Evolutionary conservation across 257 asterid genomes (phyloP).

Genomic region (Fraxinus anomala): DNA sequence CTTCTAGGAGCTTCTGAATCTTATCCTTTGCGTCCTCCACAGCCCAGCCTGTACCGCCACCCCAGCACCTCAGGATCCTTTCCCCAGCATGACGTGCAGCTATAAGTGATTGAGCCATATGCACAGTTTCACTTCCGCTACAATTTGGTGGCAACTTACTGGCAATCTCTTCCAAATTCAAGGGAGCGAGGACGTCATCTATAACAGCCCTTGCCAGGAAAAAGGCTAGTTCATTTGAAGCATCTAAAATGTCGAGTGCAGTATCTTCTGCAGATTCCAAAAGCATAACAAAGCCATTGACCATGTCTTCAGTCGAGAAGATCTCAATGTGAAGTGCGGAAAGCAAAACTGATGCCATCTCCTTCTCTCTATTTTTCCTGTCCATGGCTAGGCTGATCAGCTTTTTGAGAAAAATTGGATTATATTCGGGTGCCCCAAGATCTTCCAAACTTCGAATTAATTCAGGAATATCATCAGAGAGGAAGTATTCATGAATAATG

Average conservation of each 20-base stretch:
- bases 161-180: slow-evolving; percentile 78
- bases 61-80: slow-evolving; percentile 99
- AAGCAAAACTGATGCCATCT: slow-evolving; percentile 92
- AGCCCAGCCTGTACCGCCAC: slow-evolving; percentile 99
- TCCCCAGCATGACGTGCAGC: slow-evolving; percentile 99
- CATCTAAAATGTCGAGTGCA: slow-evolving; percentile 87
- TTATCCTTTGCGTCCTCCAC: slow-evolving; percentile 99
- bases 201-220: slow-evolving; percentile 89
- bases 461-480: slow-evolving; percentile 93
- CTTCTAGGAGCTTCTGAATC: slow-evolving; percentile 92
- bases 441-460: slow-evolving; percentile 83
- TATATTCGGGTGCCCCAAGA: slow-evolving; percentile 63
- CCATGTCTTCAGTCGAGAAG: slow-evolving; percentile 84
- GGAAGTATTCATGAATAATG: slow-evolving; percentile 90
- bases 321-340: slow-evolving; percentile 89
- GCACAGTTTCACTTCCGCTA: slow-evolving; percentile 77
- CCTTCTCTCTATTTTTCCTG: slow-evolving; percentile 89
- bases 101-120: slow-evolving; percentile 71
- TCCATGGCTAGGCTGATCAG: slow-evolving; percentile 91
- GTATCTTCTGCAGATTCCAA: slow-evolving; percentile 95
- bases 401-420: slow-evolving; percentile 82
- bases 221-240: slow-evolving; percentile 85
- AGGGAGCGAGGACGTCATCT: slow-evolving; percentile 89
- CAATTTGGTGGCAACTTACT: slow-evolving; percentile 61
- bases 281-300: slow-evolving; percentile 79